These are phyloP conservation scores for Pythium vanterpoolii DNA, from an alignment of 352 stramenopile genomes.

Conservation along the genomic window DNA sequence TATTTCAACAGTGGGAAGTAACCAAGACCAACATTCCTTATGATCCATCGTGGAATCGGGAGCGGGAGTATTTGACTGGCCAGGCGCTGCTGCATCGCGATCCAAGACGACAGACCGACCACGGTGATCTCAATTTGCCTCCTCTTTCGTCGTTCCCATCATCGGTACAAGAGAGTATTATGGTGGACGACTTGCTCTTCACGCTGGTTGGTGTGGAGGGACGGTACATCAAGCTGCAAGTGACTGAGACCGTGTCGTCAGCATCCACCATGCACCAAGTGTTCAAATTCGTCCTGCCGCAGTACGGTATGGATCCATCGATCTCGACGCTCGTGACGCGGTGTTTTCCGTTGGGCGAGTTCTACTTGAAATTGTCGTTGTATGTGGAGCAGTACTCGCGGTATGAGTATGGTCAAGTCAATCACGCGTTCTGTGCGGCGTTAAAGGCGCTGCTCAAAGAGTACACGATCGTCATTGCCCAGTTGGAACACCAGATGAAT, in stretches of 20 bases:
- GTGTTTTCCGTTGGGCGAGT: slow-evolving; percentile 71
- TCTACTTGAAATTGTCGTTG: slow-evolving; percentile 67
- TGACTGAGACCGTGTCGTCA: slow-evolving; percentile 32
- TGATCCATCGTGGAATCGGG: slow-evolving; percentile 81
- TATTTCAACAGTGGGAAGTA: slow-evolving; percentile 72
- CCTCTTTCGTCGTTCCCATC: slow-evolving; percentile 72
- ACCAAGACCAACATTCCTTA: slow-evolving; percentile 87
- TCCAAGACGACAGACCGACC: slow-evolving; percentile 34
- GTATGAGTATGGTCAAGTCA: slow-evolving; percentile 93
- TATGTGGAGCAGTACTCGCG: slow-evolving; percentile 83
- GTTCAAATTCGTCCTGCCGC: slow-evolving; percentile 63
- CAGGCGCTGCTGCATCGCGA: slow-evolving; percentile 55
- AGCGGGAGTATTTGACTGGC: slow-evolving; percentile 76
- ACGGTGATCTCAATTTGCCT: slow-evolving; percentile 43
- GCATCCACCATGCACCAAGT: slow-evolving; percentile 16
- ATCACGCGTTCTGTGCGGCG: slow-evolving; percentile 91
- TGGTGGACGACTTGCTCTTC: slow-evolving; percentile 84
- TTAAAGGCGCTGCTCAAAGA: slow-evolving; percentile 91
- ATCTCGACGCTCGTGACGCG: slow-evolving; percentile 63
- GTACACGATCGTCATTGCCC: slow-evolving; percentile 90
- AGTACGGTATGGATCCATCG: slow-evolving; percentile 81
- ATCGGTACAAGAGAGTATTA: slow-evolving; percentile 74
- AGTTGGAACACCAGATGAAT: slow-evolving; percentile 86
- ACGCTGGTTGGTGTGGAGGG: slow-evolving; percentile 77
- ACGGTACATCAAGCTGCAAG: slow-evolving; percentile 73